Conservation (phyloP, 2,329 filamentous ascomycete species). For the Claviceps maximensis region DNA sequence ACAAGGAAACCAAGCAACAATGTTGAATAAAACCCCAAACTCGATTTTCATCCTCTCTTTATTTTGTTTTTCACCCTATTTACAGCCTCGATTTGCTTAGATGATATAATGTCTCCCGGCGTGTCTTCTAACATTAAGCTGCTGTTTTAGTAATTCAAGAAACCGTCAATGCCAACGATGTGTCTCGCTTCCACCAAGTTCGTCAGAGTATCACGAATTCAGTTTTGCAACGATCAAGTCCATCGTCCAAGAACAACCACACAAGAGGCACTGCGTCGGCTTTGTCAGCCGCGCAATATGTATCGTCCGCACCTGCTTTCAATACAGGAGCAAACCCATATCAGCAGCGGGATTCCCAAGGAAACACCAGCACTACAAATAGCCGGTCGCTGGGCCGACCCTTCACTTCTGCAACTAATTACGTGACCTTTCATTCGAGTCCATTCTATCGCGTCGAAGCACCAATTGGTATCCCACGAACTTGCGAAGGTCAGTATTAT, state of each 20-base stretch:
- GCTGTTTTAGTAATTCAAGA: constrained; percentile 27
- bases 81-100: background rate
- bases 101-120: background rate
- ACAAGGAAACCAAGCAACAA: background rate
- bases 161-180: constrained; percentile 23
- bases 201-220: constrained; percentile 28
- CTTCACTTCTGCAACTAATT: constrained; percentile 8
- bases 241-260: constrained; percentile 10
- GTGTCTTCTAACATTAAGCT: constrained; percentile 4
- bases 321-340: constrained; percentile 6
- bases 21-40: background rate
- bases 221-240: constrained; percentile 16
- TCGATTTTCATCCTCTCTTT: background rate
- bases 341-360: constrained; percentile 8
- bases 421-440: constrained; percentile 48
- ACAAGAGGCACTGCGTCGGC: constrained; percentile 2
- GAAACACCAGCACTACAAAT: constrained; percentile 7
- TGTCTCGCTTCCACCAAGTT: constrained; percentile 29
- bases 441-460: constrained; percentile 70
- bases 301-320: constrained; percentile 11
- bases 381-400: constrained; percentile 10
- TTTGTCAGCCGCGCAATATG: constrained; percentile 4
- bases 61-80: background rate
- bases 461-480: constrained; percentile 49
- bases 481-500: constrained; percentile 55